Evolutionary conservation across 495 filamentous ascomycete species (phyloP).

Genomic region (Lophium mytilinum): DNA sequence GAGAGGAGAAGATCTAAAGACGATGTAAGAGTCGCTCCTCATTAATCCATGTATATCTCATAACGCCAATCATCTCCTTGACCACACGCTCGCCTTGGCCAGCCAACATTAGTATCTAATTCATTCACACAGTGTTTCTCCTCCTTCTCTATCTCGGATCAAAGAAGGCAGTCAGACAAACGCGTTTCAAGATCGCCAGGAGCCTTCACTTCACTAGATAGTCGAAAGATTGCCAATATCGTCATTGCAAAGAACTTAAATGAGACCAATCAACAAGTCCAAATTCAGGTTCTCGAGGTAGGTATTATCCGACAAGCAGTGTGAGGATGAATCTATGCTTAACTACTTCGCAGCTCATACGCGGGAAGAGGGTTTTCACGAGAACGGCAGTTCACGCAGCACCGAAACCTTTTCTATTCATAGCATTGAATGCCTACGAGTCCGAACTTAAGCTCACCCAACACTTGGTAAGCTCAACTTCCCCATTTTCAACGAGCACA

Average conservation of each 20-base stretch:
- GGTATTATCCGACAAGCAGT: not conserved
- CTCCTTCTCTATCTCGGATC: constrained; percentile 5
- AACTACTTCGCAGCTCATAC: constrained; percentile 53
- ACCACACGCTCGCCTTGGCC: not conserved
- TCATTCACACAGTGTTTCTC: not conserved
- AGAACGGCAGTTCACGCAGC: constrained; percentile 61
- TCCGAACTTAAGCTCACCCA: constrained; percentile 15
- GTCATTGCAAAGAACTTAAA: constrained; percentile 76
- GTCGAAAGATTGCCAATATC: constrained; percentile 60
- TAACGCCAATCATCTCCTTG: not conserved
- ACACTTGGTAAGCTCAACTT: constrained; percentile 24
- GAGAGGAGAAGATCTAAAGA: not conserved
- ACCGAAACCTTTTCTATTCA: constrained; percentile 72
- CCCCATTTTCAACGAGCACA: constrained; percentile 1
- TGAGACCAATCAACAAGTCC: constrained; percentile 57
- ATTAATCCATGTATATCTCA: not conserved
- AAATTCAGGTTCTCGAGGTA: constrained; percentile 78
- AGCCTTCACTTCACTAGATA: constrained; percentile 32
- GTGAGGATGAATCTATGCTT: not conserved
- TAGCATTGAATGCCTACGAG: constrained; percentile 53
- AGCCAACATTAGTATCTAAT: not conserved
- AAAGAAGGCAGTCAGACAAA: constrained; percentile 16
- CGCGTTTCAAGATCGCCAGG: constrained; percentile 16
- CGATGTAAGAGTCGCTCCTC: constrained; percentile 7
- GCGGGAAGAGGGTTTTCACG: constrained; percentile 67